phyloP scores from a whole-genome alignment of 306 rosid genomes.

The Styphnolobium japonicum region DNA sequence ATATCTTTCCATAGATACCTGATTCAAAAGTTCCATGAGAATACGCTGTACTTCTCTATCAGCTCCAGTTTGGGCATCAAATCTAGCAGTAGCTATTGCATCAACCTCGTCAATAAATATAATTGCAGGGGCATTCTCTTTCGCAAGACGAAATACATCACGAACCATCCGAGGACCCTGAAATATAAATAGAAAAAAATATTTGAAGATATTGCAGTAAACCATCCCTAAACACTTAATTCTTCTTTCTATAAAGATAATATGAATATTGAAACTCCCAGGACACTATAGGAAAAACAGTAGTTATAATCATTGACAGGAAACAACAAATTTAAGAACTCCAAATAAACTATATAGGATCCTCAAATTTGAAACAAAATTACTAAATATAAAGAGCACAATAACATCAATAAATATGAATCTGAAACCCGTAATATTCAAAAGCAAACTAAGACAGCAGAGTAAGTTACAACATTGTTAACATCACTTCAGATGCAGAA shows the following conservation, averaged over 20 bases:
- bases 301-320: neutral
- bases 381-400: neutral
- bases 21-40: constrained; percentile 98
- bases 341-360: neutral
- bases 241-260: neutral
- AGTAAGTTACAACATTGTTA: neutral
- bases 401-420: neutral
- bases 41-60: constrained; percentile 99
- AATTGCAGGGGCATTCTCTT: constrained; percentile 99
- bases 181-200: neutral
- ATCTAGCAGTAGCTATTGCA: constrained; percentile 98
- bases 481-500: neutral
- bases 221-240: neutral
- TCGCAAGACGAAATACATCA: constrained; percentile 98
- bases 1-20: constrained; percentile 44
- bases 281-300: neutral
- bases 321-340: neutral
- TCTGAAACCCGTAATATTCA: neutral
- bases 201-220: neutral
- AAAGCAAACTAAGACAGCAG: neutral
- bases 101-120: constrained; percentile 99
- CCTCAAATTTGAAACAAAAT: neutral
- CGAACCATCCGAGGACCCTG: constrained; percentile 99
- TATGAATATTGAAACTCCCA: neutral
- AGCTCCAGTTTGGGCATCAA: constrained; percentile 99